Conservation (phyloP, 805 yeast species). For the Kodamaea kaohsiungensis region DNA sequence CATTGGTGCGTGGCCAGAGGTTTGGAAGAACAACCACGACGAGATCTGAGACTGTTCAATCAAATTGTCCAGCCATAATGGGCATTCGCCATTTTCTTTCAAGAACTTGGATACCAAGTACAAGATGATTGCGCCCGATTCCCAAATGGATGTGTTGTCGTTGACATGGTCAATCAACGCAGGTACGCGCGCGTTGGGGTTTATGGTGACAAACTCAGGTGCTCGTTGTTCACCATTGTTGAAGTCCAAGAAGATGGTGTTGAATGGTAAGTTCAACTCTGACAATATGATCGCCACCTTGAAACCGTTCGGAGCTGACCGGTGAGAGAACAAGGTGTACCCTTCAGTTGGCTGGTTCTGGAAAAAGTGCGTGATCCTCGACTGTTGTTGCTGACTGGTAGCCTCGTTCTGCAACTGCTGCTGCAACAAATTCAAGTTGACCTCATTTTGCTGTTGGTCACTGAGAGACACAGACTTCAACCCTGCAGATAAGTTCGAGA, state of each 20-base stretch:
- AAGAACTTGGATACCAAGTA: slow-evolving; percentile 73
- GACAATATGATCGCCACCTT: slow-evolving; percentile 89
- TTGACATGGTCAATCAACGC: slow-evolving; percentile 87
- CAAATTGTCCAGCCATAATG: slow-evolving; percentile 77
- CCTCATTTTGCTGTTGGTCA: slow-evolving; percentile 46
- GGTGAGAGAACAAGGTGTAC: slow-evolving; percentile 75
- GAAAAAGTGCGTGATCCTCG: slow-evolving; percentile 70
- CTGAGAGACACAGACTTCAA: slow-evolving; percentile 42
- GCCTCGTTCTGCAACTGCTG: slow-evolving; percentile 48
- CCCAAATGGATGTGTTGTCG: slow-evolving; percentile 87
- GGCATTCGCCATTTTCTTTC: slow-evolving; percentile 64
- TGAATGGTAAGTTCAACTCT: slow-evolving; percentile 77
- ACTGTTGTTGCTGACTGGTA: slow-evolving; percentile 42
- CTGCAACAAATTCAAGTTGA: slow-evolving; percentile 42
- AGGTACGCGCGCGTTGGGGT: slow-evolving; percentile 95
- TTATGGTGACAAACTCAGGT: slow-evolving; percentile 89
- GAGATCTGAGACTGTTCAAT: slow-evolving; percentile 81
- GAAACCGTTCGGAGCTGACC: slow-evolving; percentile 94
- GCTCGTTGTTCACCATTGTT: slow-evolving; percentile 87
- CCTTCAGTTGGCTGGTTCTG: slow-evolving; percentile 79
- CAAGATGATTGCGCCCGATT: slow-evolving; percentile 86
- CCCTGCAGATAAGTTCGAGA: slow-evolving; percentile 48
- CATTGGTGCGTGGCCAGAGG: slow-evolving; percentile 98
- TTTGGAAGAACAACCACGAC: slow-evolving; percentile 92
- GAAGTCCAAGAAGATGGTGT: slow-evolving; percentile 83